Evolutionary conservation across 805 yeast genomes (phyloP), one percentile per base, ranked within the genome.

Genomic region (Hanseniaspora lindneri): DNA sequence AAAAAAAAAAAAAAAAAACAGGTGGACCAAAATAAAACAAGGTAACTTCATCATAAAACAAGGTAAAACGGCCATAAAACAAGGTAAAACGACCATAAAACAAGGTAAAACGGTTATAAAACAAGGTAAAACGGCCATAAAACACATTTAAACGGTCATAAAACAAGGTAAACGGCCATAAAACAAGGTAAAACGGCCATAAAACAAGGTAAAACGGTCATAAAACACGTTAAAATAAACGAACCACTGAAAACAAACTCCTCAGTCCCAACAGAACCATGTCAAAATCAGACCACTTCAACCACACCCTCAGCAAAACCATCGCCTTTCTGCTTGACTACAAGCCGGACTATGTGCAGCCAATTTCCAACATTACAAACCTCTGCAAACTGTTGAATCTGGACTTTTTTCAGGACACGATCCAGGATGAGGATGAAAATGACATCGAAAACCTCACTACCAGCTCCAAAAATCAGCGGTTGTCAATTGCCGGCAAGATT

Each of bases 401-500:
- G 8, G 49, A 46, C 19, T 46, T 32, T 19, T 46, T 46, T 23
- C 49, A 46, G 23, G 49, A 46, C 17, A 23, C 49, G 21, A 23
- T 46, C 25, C 49, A 46, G 17, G 49, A 46, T 10, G 39, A 33
- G 11, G 27, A 17, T 28, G 47, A 42, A 11, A 17, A 23, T 21
- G 17, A 27, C 17, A 16, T 17, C 14, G 21, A n/a, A 25, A 35
- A 17, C 5, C 14, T 32, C 39, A 16, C 9, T 14, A 1, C 16
- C 19, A 6, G 10, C 13, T 21, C 35, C n/a, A n/a, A n/a, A n/a
- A n/a, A 40, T n/a, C 44, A 63, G 14, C 55, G 67, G 42, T 48
- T 64, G 7, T 64, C 67, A 0, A 61, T 65, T 3, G 67, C 67
- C 1, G 63, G 66, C 2, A 63, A 63, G 33, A 64, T 64, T 39